A percentile compares a stretch with the other conserved stretches of the same genome.
Evolutionary conservation across 2,329 filamentous ascomycete genomes (phyloP).

Genomic region (Cryphonectria japonica): DNA sequence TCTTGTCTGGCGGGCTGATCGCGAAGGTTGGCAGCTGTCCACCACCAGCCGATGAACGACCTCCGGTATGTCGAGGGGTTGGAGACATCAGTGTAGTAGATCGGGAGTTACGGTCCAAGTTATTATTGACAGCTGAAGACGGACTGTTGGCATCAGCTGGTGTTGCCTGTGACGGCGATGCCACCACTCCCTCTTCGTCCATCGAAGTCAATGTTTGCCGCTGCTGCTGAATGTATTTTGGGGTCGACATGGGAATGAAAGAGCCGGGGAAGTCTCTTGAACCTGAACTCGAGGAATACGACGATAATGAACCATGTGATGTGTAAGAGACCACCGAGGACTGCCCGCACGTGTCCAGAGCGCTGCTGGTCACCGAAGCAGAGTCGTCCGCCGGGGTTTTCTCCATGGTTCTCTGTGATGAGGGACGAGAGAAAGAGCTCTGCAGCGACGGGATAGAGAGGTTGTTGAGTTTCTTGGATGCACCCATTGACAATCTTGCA

Average conservation of each 20-base stretch:
- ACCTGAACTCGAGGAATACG: constrained; percentile 13
- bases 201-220: constrained; percentile 16
- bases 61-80: not conserved
- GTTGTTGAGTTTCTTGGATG: constrained; percentile 1
- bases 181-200: not conserved
- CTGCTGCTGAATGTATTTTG: constrained; percentile 5
- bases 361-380: constrained; percentile 12
- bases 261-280: constrained; percentile 7
- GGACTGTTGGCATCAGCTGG: not conserved
- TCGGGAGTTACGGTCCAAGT: not conserved
- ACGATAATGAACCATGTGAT: not conserved
- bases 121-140: not conserved
- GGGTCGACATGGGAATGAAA: not conserved
- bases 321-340: constrained; percentile 2
- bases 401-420: constrained; percentile 10
- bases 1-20: constrained; percentile 24
- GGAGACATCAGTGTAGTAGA: not conserved
- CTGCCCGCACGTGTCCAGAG: not conserved
- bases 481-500: constrained; percentile 11
- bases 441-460: not conserved
- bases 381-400: constrained; percentile 14
- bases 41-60: not conserved
- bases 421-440: constrained; percentile 19
- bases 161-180: constrained; percentile 1
- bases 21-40: constrained; percentile 19